Evolutionary conservation across 495 filamentous ascomycete genomes (phyloP).

Genomic region (Thozetella sp.): DNA sequence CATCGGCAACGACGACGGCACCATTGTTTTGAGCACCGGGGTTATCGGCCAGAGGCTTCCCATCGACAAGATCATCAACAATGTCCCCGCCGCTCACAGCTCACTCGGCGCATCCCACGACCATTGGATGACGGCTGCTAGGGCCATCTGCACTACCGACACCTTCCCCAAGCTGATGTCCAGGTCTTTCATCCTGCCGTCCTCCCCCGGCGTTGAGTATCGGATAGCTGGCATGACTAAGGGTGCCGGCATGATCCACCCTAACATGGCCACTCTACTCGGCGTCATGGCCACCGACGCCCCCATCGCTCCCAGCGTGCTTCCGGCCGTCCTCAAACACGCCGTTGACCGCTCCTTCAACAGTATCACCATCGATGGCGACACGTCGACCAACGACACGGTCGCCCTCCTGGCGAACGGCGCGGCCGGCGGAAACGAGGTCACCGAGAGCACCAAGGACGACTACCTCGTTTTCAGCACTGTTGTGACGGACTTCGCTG

Average conservation of each 20-base stretch:
- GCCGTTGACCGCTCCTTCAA: conserved; percentile 91
- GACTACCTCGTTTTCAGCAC: conserved; percentile 68
- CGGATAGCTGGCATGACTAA: conserved; percentile 94
- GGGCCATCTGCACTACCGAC: conserved; percentile 97
- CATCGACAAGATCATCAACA: conserved; percentile 83
- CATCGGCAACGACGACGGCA: conserved; percentile 65
- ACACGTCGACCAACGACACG: conserved; percentile 97
- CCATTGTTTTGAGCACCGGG: conserved; percentile 95
- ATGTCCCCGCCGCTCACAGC: conserved; percentile 74
- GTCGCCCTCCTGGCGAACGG: conserved; percentile 93
- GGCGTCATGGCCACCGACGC: conserved; percentile 94
- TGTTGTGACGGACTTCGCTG: conserved; percentile 75
- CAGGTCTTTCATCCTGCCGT: conserved; percentile 81
- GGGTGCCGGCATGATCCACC: conserved; percentile 99
- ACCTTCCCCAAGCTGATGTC: conserved; percentile 98
- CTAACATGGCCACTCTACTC: conserved; percentile 97
- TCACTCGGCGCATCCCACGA: conserved; percentile 74
- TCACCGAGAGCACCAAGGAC: conserved; percentile 51
- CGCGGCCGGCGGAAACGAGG: conserved; percentile 76
- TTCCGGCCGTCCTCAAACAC: conserved; percentile 70
- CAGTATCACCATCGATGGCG: conserved; percentile 94
- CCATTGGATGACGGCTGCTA: conserved; percentile 84
- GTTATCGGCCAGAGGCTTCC: conserved; percentile 96
- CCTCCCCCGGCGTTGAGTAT: conserved; percentile 74
- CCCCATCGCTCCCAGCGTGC: conserved; percentile 68